Evolutionary conservation across 2,329 filamentous ascomycete species (phyloP).

Genomic region (Arachnomyces sp.): DNA sequence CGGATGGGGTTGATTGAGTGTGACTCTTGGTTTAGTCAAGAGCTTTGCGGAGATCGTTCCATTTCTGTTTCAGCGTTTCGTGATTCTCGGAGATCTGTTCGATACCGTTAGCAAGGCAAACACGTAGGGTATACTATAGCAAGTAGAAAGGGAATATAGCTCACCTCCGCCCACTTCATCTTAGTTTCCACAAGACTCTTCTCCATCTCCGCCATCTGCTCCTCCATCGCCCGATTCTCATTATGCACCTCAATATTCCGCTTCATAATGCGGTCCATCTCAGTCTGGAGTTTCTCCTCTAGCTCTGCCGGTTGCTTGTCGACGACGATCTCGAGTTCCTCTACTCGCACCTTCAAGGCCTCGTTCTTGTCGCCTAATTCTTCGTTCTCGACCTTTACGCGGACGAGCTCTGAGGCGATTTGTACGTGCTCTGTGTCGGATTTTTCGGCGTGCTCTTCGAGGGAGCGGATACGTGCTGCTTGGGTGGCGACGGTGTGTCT

Average conservation of each 20-base stretch:
- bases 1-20: neutral
- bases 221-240: conserved; percentile 80
- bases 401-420: conserved; percentile 83
- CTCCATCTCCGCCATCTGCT: conserved; percentile 85
- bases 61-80: conserved; percentile 66
- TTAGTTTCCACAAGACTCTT: conserved; percentile 87
- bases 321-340: conserved; percentile 75
- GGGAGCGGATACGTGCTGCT: conserved; percentile 65
- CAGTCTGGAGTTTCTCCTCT: conserved; percentile 68
- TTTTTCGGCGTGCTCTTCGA: conserved; percentile 82
- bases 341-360: conserved; percentile 72
- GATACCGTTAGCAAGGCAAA: neutral
- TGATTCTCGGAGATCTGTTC: conserved; percentile 59
- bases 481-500: conserved; percentile 59
- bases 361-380: conserved; percentile 85
- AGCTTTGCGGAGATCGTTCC: conserved; percentile 60
- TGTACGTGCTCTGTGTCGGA: conserved; percentile 85
- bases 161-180: conserved; percentile 90
- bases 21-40: conserved; percentile 37
- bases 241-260: conserved; percentile 89
- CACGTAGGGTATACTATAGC: neutral
- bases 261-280: conserved; percentile 88
- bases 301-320: conserved; percentile 85
- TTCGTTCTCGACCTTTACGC: conserved; percentile 88
- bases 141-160: conserved; percentile 23